Conservation (phyloP, 2,329 filamentous ascomycete species). For the Aspergillus sp. region DNA sequence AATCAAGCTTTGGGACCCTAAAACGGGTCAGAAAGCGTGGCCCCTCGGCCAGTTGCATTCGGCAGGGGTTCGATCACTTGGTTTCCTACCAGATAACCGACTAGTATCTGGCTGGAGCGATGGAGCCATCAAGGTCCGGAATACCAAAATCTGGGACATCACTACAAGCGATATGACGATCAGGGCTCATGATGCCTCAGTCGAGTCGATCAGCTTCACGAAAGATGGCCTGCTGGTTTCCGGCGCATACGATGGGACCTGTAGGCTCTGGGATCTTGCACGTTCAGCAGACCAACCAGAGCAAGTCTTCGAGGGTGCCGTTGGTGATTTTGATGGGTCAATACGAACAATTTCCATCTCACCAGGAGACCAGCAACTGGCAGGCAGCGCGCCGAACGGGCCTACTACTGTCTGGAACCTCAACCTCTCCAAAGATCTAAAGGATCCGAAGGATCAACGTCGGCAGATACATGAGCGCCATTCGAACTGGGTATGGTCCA, state of each 20-base stretch:
- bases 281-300: too few relatives aligned
- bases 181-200: too few relatives aligned
- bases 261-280: not conserved
- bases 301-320: too few relatives aligned
- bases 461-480: not conserved
- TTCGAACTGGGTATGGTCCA: not conserved
- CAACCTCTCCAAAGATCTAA: not conserved
- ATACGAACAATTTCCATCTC: too few relatives aligned
- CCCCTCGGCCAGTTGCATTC: not conserved
- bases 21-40: not conserved
- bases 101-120: not conserved
- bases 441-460: not conserved
- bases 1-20: not conserved
- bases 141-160: not conserved
- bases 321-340: too few relatives aligned
- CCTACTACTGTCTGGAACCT: not conserved
- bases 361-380: not conserved
- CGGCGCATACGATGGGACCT: not conserved
- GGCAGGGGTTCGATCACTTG: not conserved
- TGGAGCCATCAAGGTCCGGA: not conserved
- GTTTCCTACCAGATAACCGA: not conserved
- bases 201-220: not conserved
- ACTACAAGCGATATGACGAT: not conserved
- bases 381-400: not conserved
- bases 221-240: not conserved